Conservation (phyloP, 148 eudicot genomes). For the Chenopodium berlandieri region DNA sequence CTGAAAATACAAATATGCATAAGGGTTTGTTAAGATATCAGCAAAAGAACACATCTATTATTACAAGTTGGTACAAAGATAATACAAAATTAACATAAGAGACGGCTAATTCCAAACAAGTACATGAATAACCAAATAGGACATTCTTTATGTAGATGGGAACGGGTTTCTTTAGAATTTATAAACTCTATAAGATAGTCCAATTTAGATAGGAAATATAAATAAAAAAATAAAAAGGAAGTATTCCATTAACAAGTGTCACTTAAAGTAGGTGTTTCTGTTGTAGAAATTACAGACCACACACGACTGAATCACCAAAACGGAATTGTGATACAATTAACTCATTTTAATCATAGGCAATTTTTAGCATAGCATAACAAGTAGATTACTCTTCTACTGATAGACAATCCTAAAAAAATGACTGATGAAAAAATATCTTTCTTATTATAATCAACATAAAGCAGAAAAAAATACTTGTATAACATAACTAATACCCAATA, state of each 20-base stretch:
- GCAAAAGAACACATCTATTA: neutral
- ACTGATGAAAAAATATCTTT: neutral
- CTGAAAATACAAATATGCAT: slow-evolving; percentile 18
- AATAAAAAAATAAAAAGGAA: neutral
- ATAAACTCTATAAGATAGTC: no score
- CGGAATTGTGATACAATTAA: neutral
- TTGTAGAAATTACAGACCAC: neutral
- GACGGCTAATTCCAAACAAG: neutral
- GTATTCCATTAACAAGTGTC: neutral
- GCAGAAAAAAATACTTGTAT: neutral
- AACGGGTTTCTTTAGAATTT: neutral
- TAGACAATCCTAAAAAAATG: neutral
- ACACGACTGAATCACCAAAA: neutral
- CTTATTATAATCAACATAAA: neutral
- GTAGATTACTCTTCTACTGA: no score
- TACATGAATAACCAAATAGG: neutral
- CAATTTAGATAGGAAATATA: neutral
- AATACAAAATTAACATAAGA: neutral
- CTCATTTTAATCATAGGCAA: neutral
- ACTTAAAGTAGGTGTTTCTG: neutral
- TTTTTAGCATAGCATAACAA: neutral
- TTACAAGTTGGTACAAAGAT: neutral
- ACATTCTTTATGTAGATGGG: neutral
- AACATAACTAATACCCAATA: slow-evolving; percentile 36
- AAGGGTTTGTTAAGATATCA: neutral